A percentile compares a stretch with the other conserved stretches of the same genome.
Evolutionary conservation across 1,284 basidiomycete species (phyloP).

Genomic region (Irpex lacteus): DNA sequence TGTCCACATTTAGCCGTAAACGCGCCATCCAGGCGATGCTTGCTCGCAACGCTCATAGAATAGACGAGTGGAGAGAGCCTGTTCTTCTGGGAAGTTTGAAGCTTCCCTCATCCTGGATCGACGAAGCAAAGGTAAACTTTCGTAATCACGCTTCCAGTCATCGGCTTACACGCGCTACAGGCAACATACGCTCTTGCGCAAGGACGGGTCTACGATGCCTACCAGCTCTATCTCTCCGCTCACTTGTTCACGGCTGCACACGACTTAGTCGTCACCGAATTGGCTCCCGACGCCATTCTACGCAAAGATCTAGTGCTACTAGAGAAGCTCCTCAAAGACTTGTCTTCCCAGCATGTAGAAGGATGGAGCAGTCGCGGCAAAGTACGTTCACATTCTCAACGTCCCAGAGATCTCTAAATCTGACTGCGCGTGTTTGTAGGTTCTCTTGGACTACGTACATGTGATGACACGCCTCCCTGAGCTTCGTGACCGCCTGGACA

Average conservation of each 20-base stretch:
- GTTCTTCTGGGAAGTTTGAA: constrained; percentile 77
- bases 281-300: constrained; percentile 91
- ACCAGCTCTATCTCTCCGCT: constrained; percentile 74
- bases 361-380: constrained; percentile 82
- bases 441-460: constrained; percentile 67
- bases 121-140: constrained; percentile 74
- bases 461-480: constrained; percentile 62
- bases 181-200: constrained; percentile 63
- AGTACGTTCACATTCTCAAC: constrained; percentile 39
- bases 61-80: constrained; percentile 68
- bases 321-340: constrained; percentile 68
- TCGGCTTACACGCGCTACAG: constrained; percentile 34
- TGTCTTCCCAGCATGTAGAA: constrained; percentile 62
- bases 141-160: background rate
- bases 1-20: constrained; percentile 50
- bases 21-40: constrained; percentile 83
- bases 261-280: constrained; percentile 72
- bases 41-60: constrained; percentile 63
- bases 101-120: constrained; percentile 84
- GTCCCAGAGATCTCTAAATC: constrained; percentile 12
- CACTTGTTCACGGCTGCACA: constrained; percentile 76
- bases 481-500: constrained; percentile 46
- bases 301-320: constrained; percentile 77
- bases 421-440: constrained; percentile 35
- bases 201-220: constrained; percentile 74